Evolutionary conservation across 805 yeast genomes (phyloP), one percentile per base, ranked within the genome.

Genomic region (Sugiyamaella smithiae): DNA sequence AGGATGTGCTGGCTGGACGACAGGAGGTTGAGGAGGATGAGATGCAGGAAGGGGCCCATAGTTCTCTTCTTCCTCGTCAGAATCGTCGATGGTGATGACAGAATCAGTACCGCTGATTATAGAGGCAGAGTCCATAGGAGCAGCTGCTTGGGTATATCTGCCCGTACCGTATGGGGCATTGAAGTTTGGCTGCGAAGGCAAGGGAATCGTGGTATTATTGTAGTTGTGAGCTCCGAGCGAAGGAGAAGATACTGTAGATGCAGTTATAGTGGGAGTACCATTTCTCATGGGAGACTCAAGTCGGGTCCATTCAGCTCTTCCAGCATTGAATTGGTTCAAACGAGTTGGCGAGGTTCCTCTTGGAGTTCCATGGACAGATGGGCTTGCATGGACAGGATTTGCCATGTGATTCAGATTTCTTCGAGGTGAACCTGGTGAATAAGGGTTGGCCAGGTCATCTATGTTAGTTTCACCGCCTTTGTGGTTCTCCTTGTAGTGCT

Each of bases 291-390:
- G 93, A 0, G 95, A 82, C 63, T 86, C 90, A 56, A 79, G 67
- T 46, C 78, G 69, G 2, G 93, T 83, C 58, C 76, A 84, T 44
- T 75, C 77, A 36, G 87, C 82, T 66, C 95, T 73, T 7, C 85
- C 79, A 5, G 86, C 78, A 40, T 40, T 51, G 40, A 45, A 53
- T 40, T 51, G 56, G 20, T 50, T 54, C 32, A 53, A 51, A 24
- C 62, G 49, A 20, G 50, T 40, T 24, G 64, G 62, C 11, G 63
- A 54, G 5, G 19, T 14, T 16, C 56, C 57, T 33, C 57, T 31
- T 3, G 57, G 55, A 26, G 49, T 44, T 1, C 55, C 57, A 32
- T 54, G 57, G 5, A 51, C 57, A 22, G 52, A 46, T 7, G 57
- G 51, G 28, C 46, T 36, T 16, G 23, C 46, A 8, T 14, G 20